phyloP scores from a whole-genome alignment of 2,329 filamentous ascomycete species.

The Biscogniauxia marginata region DNA sequence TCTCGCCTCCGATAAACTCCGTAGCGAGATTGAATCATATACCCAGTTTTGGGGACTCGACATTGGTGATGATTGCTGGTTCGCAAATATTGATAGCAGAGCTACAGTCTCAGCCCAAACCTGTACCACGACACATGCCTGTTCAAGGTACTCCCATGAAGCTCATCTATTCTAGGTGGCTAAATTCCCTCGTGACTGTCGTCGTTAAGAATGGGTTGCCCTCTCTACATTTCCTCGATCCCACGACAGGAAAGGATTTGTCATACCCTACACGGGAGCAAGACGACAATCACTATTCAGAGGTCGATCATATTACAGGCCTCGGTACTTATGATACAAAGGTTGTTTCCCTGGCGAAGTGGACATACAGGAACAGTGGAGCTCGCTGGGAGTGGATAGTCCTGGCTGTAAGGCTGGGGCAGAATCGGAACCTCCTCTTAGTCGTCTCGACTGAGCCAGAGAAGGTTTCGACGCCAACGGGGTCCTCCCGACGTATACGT shows the following conservation, averaged over 20 bases:
- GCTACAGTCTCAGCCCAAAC: slow-evolving; percentile 38
- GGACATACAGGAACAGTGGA: slow-evolving; percentile 57
- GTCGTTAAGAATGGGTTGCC: slow-evolving; percentile 43
- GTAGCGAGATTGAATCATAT: slow-evolving; percentile 43
- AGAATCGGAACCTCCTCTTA: slow-evolving; percentile 49
- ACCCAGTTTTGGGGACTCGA: slow-evolving; percentile 39
- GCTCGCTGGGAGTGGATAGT: slow-evolving; percentile 63
- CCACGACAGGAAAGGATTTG: slow-evolving; percentile 51
- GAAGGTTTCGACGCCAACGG: slow-evolving; percentile 19
- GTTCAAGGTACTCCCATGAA: slow-evolving; percentile 46
- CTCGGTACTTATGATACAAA: slow-evolving; percentile 57
- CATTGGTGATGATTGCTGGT: slow-evolving; percentile 50
- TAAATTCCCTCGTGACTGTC: slow-evolving; percentile 55
- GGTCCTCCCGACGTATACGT: slow-evolving; percentile 37
- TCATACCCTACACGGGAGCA: slow-evolving; percentile 39
- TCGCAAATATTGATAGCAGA: slow-evolving; percentile 53
- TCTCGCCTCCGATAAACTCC: slow-evolving; percentile 48
- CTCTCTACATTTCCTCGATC: slow-evolving; percentile 56
- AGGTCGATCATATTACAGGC: slow-evolving; percentile 50
- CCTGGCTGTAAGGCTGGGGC: slow-evolving; percentile 45
- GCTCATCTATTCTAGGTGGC: slow-evolving; percentile 53
- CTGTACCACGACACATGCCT: slow-evolving; percentile 31
- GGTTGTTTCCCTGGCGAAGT: slow-evolving; percentile 62
- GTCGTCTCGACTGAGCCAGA: slow-evolving; percentile 50
- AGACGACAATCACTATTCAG: slow-evolving; percentile 30